Percentiles rank a stretch among this genome's conserved stretches.
Evolutionary conservation across 176 grass and related monocot genomes (phyloP).

Genomic region (Triticum turgidum): DNA sequence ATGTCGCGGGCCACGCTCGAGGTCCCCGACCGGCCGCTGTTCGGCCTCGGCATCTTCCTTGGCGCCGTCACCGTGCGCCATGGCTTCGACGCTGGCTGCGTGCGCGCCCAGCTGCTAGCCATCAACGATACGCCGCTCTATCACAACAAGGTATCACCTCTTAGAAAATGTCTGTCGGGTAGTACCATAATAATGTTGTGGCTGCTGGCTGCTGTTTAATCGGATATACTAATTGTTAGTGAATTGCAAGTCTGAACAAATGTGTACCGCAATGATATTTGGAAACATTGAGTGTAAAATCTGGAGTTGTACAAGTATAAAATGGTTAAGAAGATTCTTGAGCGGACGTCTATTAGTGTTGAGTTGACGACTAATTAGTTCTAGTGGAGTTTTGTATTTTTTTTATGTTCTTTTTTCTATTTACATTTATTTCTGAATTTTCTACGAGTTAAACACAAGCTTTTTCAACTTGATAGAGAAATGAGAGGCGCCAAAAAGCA

Average conservation of each 20-base stretch:
- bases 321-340: background rate
- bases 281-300: background rate
- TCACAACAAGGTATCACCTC: slow-evolving; percentile 63
- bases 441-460: background rate
- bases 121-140: slow-evolving; percentile 84
- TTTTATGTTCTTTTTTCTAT: background rate
- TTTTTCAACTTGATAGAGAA: background rate
- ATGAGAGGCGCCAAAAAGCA: background rate
- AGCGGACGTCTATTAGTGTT: background rate
- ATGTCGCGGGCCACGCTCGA: slow-evolving; percentile 56
- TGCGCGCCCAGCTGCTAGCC: slow-evolving; percentile 77
- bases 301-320: background rate
- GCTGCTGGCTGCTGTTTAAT: background rate
- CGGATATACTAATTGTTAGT: background rate
- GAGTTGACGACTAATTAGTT: background rate
- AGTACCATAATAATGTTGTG: background rate
- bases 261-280: background rate
- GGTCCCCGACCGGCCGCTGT: slow-evolving; percentile 60
- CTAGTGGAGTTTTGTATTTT: no score
- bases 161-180: background rate
- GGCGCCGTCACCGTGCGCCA: slow-evolving; percentile 79
- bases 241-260: background rate
- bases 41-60: slow-evolving; percentile 82
- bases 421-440: background rate
- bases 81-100: slow-evolving; percentile 79